Evolutionary conservation across 1,284 basidiomycete species (phyloP), one percentile per base, ranked within the genome.

Genomic region (Trichosporon faecale): DNA sequence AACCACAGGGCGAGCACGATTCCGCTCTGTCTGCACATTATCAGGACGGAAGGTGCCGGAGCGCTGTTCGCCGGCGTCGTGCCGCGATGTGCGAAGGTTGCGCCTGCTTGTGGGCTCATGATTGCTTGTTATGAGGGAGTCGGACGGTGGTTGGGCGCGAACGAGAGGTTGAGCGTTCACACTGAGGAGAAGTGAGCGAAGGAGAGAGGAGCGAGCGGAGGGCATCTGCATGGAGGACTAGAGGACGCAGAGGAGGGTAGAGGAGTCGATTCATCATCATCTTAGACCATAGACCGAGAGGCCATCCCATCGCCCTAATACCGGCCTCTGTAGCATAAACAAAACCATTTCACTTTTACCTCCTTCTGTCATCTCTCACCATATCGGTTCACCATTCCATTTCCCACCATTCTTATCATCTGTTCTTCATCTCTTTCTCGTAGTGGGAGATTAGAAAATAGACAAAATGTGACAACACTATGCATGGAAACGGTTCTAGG

Each of bases 51-150:
- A 82, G 96, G 96, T 0, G 73, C 86, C 14, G 81, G 86, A 6
- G 92, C 93, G 1, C 84, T 98, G 46, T 97, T 93, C 81, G 90
- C 92, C 49, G 96, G 96, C 0, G 85, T 95, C 46, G 85, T 90
- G 3, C 96, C 97, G 37, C 89, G 96, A 40, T 90, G 96, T 66
- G 94, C 90, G 33, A 99, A 99, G 84, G 95, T 98, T 74, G 96
- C 95, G 3, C 97, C 97, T n/a, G 95, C 97, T 29, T 99, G 97
- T 83, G 96, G 96, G 18, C 72, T 83, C 60, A 85, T 85, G 83
- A 98, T 99, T 81, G 90, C 91, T 68, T 94, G 91, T 79, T 99
- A 92, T 80, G 95, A 99, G 88, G 94, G 85, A 25, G 85, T 86
- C 0, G 83, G 82, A n/a, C 76, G 80, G 66, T 81, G 78, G 57